A percentile compares a stretch with the other conserved stretches of the same genome.
phyloP scores from a whole-genome alignment of 2,329 filamentous ascomycete genomes.

The Cladosporium sp. region DNA sequence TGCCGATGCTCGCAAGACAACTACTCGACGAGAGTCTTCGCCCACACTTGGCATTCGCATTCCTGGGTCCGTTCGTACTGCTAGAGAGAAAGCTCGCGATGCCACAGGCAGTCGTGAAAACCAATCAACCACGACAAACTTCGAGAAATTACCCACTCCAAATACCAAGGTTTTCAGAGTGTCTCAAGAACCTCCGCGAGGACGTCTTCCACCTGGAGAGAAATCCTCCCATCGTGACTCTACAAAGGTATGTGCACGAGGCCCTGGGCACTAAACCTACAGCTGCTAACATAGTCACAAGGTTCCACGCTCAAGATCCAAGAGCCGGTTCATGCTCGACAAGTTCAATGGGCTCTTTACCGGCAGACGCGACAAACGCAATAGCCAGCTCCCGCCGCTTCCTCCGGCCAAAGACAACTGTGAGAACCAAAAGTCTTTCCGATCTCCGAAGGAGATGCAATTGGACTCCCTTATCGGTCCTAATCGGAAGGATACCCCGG shows the following conservation, averaged over 20 bases:
- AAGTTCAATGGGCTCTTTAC: constrained; percentile 29
- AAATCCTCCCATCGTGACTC: background rate
- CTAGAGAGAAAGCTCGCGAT: constrained; percentile 13
- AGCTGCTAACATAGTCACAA: background rate
- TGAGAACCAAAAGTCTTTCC: background rate
- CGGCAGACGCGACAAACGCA: constrained; percentile 24
- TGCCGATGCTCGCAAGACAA: background rate
- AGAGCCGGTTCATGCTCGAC: constrained; percentile 25
- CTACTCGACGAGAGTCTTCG: constrained; percentile 19
- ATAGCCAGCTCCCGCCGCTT: constrained; percentile 7
- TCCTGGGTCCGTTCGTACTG: constrained; percentile 17
- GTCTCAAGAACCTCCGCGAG: background rate
- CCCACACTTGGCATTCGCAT: constrained; percentile 19
- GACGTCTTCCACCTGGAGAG: background rate
- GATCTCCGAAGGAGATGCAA: background rate
- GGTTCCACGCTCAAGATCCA: constrained; percentile 24
- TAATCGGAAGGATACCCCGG: background rate
- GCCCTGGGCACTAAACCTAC: background rate
- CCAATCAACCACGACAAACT: background rate
- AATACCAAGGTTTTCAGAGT: constrained; percentile 1
- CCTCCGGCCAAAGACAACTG: constrained; percentile 9
- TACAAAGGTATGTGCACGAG: background rate
- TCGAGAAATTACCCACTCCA: constrained; percentile 1
- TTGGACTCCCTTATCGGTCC: constrained; percentile 4
- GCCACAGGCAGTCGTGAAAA: background rate